Evolutionary conservation across 371 early-diverging fungal species (phyloP), one percentile per base, ranked within the genome.

Genomic region (Nematocida major): DNA sequence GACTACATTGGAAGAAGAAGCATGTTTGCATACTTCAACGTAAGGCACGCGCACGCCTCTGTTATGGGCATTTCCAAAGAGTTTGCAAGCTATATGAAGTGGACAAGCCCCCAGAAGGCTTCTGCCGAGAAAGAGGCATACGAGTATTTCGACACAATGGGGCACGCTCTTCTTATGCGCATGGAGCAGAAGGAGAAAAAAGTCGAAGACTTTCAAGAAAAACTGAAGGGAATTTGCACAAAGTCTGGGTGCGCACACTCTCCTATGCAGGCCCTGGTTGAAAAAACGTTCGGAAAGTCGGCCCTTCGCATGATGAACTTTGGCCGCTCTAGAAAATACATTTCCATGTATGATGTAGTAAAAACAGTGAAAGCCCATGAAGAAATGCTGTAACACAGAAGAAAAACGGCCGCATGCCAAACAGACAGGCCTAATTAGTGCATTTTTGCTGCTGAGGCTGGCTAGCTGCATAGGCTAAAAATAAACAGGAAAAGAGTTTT

Each of bases 1-100:
- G 87, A 97, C 85, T 92, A 96, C 24, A 82, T 97, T 34, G 93
- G 90, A 30, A 90, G 95, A 49, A 91, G 98, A 63, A 89, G 90
- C 32, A 89, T 95, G 30, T 87, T 96, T 38, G 91, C 95, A 1
- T 95, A 94, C 87, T 87, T 95, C 73, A 92, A 95, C 83, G 91
- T 94, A 20, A 89, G 89, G 73, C 94, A 93, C 34, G 91, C 96
- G 13, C 84, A 88, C 66, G 90, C 92, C 67, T 86, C 92, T 9
- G 85, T 96, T 20, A 91, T 91, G 7, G 84, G 87, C 36, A 90
- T 97, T n/a, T 86, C 91, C 59, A 90, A 90, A 65, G 91, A 94
- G 11, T 67, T 82, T 53, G 47, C 32, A 62, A 48, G 45, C 9
- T 38, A 70, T 26, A 39, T 73, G 15, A 30, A 51, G 3, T 82